phyloP scores from a whole-genome alignment of 768 basidiomycete genomes.

The Chalciporus sphaerocephalus region DNA sequence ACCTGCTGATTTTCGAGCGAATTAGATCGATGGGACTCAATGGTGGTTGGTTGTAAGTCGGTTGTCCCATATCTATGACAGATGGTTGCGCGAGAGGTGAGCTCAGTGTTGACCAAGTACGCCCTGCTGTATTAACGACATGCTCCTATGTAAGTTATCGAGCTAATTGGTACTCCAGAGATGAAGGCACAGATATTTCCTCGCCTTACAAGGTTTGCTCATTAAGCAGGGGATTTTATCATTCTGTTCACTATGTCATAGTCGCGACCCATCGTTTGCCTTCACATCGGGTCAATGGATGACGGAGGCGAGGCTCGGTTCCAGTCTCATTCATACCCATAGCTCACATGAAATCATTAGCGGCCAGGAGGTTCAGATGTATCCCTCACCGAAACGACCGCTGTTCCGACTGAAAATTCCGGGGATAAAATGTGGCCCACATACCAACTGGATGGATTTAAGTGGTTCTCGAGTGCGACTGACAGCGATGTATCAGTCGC shows the following conservation, averaged over 20 bases:
- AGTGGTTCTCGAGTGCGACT: conserved; percentile 84
- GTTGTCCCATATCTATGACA: conserved; percentile 77
- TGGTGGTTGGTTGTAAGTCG: conserved; percentile 38
- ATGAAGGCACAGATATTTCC: conserved; percentile 59
- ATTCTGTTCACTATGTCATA: conserved; percentile 20
- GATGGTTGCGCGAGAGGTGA: conserved; percentile 66
- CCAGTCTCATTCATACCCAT: not conserved
- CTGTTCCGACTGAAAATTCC: conserved; percentile 35
- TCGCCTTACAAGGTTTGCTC: conserved; percentile 53
- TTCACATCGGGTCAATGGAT: conserved; percentile 83
- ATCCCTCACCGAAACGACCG: conserved; percentile 66
- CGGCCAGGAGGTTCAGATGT: conserved; percentile 74
- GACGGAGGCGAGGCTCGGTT: conserved; percentile 52
- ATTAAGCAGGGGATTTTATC: not conserved
- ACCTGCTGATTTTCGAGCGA: not conserved
- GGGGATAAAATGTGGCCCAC: conserved; percentile 41
- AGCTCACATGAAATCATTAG: conserved; percentile 27
- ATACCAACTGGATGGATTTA: conserved; percentile 65
- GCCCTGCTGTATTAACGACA: not conserved
- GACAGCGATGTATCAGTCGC: conserved; percentile 71
- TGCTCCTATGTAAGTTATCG: conserved; percentile 44
- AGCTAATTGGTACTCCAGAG: conserved; percentile 54
- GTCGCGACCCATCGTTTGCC: conserved; percentile 56
- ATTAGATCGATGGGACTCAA: not conserved
- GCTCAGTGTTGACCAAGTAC: conserved; percentile 4